Conservation (phyloP, 2,329 filamentous ascomycete species). For the Thielaviopsis punctulata region DNA sequence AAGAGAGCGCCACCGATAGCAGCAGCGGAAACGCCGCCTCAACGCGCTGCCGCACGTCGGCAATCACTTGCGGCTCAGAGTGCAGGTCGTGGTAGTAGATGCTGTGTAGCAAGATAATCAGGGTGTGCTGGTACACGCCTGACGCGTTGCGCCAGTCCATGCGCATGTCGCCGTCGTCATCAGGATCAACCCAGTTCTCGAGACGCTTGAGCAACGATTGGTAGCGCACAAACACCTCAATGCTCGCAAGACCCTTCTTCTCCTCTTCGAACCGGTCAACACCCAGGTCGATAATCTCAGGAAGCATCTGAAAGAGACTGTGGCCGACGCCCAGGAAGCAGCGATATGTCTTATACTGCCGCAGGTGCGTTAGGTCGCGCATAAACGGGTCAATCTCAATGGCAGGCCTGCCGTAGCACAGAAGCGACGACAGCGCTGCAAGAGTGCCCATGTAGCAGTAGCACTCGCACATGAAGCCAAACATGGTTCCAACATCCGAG, state of each 20-base stretch:
- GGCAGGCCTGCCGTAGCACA: background rate
- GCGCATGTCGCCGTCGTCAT: conserved; percentile 7
- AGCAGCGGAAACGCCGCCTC: conserved; percentile 10
- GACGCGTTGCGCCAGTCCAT: conserved; percentile 9
- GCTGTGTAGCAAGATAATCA: conserved; percentile 8
- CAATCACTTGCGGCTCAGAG: conserved; percentile 3
- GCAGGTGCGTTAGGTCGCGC: conserved; percentile 6
- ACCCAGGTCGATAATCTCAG: conserved; percentile 8
- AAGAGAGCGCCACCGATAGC: conserved; percentile 9
- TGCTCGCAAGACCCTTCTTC: background rate
- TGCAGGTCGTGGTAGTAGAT: conserved; percentile 9
- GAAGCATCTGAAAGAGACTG: conserved; percentile 8
- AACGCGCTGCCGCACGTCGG: conserved; percentile 3
- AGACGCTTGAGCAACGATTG: conserved; percentile 3
- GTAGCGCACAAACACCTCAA: conserved; percentile 7
- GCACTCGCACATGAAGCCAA: conserved; percentile 10
- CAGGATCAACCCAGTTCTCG: conserved; percentile 4
- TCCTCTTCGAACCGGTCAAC: conserved; percentile 5
- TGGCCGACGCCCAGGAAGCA: conserved; percentile 7
- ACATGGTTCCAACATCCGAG: conserved; percentile 5
- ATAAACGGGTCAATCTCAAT: conserved; percentile 9
- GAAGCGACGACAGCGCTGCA: conserved; percentile 3
- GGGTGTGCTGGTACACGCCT: conserved; percentile 7
- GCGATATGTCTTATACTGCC: conserved; percentile 1
- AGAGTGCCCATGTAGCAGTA: conserved; percentile 6